Conservation (phyloP, 2,329 filamentous ascomycete species). For the Aspergillus neotritici region DNA sequence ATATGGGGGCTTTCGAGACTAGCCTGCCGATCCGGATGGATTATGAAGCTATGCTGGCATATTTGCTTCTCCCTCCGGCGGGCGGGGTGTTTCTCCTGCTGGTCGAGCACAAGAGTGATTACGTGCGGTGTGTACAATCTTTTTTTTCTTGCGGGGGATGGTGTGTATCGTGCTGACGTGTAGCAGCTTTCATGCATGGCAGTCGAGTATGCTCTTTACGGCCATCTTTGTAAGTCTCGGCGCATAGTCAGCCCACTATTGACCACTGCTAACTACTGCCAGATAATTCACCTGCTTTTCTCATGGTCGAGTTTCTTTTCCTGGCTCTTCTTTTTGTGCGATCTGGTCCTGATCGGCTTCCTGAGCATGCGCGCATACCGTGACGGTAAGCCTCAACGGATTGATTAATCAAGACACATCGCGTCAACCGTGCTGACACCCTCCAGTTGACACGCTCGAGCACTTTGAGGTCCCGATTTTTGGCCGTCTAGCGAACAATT, state of each 20-base stretch:
- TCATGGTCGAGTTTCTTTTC: constrained; percentile 78
- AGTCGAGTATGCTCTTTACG: constrained; percentile 77
- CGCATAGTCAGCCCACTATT: background rate
- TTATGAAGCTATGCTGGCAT: constrained; percentile 85
- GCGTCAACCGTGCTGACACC: no score
- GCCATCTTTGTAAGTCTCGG: constrained; percentile 49
- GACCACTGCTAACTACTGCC: constrained; percentile 31
- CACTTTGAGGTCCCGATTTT: constrained; percentile 84
- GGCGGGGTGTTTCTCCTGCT: constrained; percentile 80
- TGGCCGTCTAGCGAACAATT: constrained; percentile 76
- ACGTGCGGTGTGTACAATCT: constrained; percentile 63
- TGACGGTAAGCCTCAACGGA: constrained; percentile 56
- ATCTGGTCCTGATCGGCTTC: constrained; percentile 70
- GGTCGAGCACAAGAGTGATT: constrained; percentile 91
- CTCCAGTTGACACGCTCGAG: constrained; percentile 54
- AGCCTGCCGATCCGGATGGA: constrained; percentile 80
- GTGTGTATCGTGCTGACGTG: constrained; percentile 2
- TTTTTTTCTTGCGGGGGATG: background rate
- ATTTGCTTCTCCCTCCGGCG: constrained; percentile 75
- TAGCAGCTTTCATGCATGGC: constrained; percentile 88
- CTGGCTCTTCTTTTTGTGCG: constrained; percentile 73
- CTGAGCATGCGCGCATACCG: constrained; percentile 74
- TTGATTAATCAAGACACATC: constrained; percentile 5
- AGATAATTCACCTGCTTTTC: constrained; percentile 78
- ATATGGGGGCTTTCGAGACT: constrained; percentile 77